Evolutionary conservation across 805 yeast species (phyloP), one percentile per base, ranked within the genome.

Genomic region (Metschnikowia similis): DNA sequence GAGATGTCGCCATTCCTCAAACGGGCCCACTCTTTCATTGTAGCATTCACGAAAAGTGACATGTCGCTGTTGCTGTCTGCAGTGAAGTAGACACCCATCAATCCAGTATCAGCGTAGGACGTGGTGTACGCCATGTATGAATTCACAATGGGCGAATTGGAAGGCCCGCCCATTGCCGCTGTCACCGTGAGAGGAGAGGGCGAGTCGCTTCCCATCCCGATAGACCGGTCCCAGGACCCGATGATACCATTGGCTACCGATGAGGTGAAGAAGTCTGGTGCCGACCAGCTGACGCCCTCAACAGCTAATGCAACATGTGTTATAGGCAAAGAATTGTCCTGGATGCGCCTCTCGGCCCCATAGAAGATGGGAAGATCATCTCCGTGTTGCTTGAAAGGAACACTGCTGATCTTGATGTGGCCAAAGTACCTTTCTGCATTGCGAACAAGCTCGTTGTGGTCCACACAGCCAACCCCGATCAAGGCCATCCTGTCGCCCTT

Each of bases 281-380:
- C 89, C 35, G 87, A 85, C 99, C 99, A 94, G 35, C 96, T 85
- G 26, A 91, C 97, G 60, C 99, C 98, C 74, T 94, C 98, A n/a
- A 94, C 85, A 10, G 97, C 94, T 47, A 94, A 72, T 4, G 97
- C 99, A 48, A 91, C 81, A 69, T 94, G 95, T 1, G 97, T 90
- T 7, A 83, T 83, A 31, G 97, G 96, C 61, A 94, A 71, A 1
- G 94, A 74, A 55, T 82, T 82, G 59, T 94, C 97, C 59, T 85
- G 84, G 50, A 90, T 79, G 60, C 90, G 84, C 51, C 87, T 82
- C 68, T 94, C 97, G 50, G 90, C 92, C 40, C 96, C 92, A 54
- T 82, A 72, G 66, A 94, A 94, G 14, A 79, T 75, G 5, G 98
- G 97, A 41, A 85, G 65, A 50, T 81, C 85, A n/a, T 80, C 82